A percentile compares a stretch with the other conserved stretches of the same genome.
phyloP scores from a whole-genome alignment of 2,329 filamentous ascomycete species.

The Epichloe sylvatica region DNA sequence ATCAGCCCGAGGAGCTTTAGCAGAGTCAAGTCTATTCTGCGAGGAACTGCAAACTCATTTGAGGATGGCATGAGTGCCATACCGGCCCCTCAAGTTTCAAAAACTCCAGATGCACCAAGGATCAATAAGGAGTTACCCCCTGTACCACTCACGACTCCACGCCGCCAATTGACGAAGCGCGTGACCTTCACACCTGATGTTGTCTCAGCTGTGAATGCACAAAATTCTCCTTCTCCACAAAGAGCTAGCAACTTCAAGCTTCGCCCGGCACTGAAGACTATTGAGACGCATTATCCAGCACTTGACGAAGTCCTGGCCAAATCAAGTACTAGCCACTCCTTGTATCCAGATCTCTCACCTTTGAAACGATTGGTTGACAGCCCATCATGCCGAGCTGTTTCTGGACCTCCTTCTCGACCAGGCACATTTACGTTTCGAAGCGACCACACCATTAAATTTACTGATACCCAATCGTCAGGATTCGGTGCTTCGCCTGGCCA shows the following conservation, averaged over 20 bases:
- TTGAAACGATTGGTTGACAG: constrained; percentile 20
- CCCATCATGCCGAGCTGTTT: constrained; percentile 13
- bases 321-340: constrained; percentile 21
- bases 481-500: constrained; percentile 48
- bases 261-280: constrained; percentile 16
- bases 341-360: constrained; percentile 40
- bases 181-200: constrained; percentile 69
- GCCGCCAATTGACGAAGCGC: constrained; percentile 53
- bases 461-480: constrained; percentile 29
- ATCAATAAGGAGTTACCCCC: constrained; percentile 41
- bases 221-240: constrained; percentile 42
- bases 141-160: constrained; percentile 49
- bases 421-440: constrained; percentile 52
- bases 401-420: constrained; percentile 28
- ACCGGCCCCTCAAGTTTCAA: constrained; percentile 30
- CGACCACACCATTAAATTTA: constrained; percentile 50
- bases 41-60: constrained; percentile 22
- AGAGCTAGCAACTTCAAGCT: constrained; percentile 35
- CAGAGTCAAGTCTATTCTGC: constrained; percentile 45
- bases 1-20: constrained; percentile 39
- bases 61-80: constrained; percentile 33
- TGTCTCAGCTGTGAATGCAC: constrained; percentile 31
- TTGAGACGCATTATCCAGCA: constrained; percentile 17
- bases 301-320: constrained; percentile 16
- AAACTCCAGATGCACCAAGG: constrained; percentile 31